Base-by-base conservation (phyloP, 164 flowering plant genomes). In the Pachysandra terminalis region DNA sequence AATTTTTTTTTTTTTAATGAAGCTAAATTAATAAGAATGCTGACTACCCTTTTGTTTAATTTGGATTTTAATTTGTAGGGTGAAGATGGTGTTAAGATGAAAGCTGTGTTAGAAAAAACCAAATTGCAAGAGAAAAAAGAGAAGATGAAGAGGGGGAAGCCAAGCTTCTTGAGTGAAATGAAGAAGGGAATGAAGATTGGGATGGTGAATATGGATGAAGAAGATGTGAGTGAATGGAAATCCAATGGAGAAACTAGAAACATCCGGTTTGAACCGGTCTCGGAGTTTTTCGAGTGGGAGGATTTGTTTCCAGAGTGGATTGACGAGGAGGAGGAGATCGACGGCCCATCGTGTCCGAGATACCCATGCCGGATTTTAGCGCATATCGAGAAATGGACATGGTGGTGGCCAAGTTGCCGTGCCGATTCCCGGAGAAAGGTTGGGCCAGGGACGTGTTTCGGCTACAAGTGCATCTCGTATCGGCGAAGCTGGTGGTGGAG, bases 381-480 rank as follows among this genome's bases (percentile, higher is more conserved):
- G 48, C 45, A n/a, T n/a, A n/a, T n/a, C n/a, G n/a, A n/a, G n/a
- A n/a, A n/a, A n/a, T n/a, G n/a, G n/a, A n/a, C n/a, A n/a, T n/a
- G n/a, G n/a, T n/a, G n/a, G n/a, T n/a, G n/a, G n/a, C n/a, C n/a
- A n/a, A n/a, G n/a, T n/a, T 95, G 76, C 96, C 97, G 2, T 92
- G 97, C 70, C 75, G 69, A 69, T 76, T 62, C 15, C 90, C 87
- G 8, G 81, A 82, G 41, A 71, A 83, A 28, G 90, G 90, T 68
- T 87, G 95, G 95, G 71, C 56, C 23, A 83, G 96, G 74, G 94
- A 89, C 26, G 87, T 89, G 54, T 68, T 68, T 7, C 69, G 96
- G 81, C 86, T 95, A 13, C 99, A 95, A 70, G 81, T 89, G 19
- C 94, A 95, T 68, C 75, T 90, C 7, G 70, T 83, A 6, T 81